These are phyloP conservation scores for Erodium maritimum DNA, from an alignment of 345 rosid genomes.

Conservation along the genomic window DNA sequence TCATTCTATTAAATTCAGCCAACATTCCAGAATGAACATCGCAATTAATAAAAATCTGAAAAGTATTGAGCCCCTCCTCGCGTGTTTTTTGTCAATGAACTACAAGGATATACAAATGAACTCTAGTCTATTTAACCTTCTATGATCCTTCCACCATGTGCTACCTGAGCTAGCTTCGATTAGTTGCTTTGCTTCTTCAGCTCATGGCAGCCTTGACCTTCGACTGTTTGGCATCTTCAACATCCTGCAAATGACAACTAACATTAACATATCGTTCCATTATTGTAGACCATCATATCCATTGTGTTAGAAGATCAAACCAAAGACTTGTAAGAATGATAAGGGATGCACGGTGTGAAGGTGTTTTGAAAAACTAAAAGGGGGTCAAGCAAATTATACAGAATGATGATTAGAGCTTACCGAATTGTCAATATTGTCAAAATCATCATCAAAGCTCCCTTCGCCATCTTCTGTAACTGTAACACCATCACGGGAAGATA, in stretches of 20 bases:
- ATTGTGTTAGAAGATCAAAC: too few species aligned
- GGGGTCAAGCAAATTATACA: background rate
- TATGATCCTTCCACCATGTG: background rate
- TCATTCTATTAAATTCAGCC: too few species aligned
- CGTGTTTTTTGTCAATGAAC: too few species aligned
- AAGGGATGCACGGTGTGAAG: too few species aligned
- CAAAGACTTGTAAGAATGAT: too few species aligned
- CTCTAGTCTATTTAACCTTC: background rate
- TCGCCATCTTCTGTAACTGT: slow-evolving; percentile 42
- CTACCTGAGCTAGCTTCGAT: background rate
- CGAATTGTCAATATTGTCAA: slow-evolving; percentile 78
- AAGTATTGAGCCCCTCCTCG: too few species aligned
- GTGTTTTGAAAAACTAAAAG: too few species aligned
- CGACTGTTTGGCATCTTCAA: background rate
- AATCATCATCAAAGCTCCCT: slow-evolving; percentile 68
- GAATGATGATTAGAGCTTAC: slow-evolving; percentile 30
- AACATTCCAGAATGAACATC: too few species aligned
- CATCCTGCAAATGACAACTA: background rate
- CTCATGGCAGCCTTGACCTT: background rate
- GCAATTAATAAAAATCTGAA: too few species aligned
- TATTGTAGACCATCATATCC: too few species aligned
- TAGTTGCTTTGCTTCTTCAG: background rate
- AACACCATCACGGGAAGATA: slow-evolving; percentile 3
- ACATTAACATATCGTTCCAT: background rate
- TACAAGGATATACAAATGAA: too few species aligned